Evolutionary conservation across 768 basidiomycete genomes (phyloP).

Genomic region (Imleria badia): DNA sequence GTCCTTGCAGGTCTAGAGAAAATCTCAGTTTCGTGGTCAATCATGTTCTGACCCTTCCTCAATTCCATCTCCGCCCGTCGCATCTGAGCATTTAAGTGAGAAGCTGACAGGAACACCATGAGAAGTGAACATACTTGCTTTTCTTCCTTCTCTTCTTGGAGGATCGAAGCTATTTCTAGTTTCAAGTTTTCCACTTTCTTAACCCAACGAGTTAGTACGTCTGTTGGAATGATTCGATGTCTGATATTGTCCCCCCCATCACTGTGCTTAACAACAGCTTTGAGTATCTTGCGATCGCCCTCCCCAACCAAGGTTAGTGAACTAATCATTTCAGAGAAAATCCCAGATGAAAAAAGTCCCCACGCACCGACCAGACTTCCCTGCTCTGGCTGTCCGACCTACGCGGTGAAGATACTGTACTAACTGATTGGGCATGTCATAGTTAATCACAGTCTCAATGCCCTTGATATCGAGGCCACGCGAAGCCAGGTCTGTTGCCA

Average conservation of each 20-base stretch:
- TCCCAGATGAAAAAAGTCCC: neutral
- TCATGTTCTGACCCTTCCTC: constrained; percentile 91
- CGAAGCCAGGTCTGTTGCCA: constrained; percentile 96
- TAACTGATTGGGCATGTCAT: constrained; percentile 94
- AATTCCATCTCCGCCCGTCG: constrained; percentile 95
- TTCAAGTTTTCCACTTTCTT: constrained; percentile 70
- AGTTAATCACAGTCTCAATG: constrained; percentile 96
- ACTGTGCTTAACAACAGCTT: constrained; percentile 90
- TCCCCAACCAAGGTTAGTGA: constrained; percentile 96
- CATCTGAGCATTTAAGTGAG: constrained; percentile 46
- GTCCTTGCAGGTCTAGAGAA: constrained; percentile 90
- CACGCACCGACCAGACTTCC: constrained; percentile 82
- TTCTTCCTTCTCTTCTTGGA: constrained; percentile 94
- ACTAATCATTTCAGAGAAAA: constrained; percentile 39
- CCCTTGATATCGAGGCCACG: constrained; percentile 97
- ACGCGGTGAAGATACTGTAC: constrained; percentile 96
- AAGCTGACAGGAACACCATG: neutral
- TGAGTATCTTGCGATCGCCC: constrained; percentile 93
- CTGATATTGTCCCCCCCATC: constrained; percentile 76
- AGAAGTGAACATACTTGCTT: constrained; percentile 61
- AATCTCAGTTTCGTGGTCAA: constrained; percentile 92
- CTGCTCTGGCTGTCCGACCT: constrained; percentile 95
- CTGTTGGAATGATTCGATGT: constrained; percentile 83
- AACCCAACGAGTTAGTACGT: constrained; percentile 68
- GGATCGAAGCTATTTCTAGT: constrained; percentile 71